Percentiles rank a stretch among this genome's conserved stretches.
Evolutionary conservation across 106 monocot genomes (phyloP).

Genomic region (Dendrobium chrysotoxum): DNA sequence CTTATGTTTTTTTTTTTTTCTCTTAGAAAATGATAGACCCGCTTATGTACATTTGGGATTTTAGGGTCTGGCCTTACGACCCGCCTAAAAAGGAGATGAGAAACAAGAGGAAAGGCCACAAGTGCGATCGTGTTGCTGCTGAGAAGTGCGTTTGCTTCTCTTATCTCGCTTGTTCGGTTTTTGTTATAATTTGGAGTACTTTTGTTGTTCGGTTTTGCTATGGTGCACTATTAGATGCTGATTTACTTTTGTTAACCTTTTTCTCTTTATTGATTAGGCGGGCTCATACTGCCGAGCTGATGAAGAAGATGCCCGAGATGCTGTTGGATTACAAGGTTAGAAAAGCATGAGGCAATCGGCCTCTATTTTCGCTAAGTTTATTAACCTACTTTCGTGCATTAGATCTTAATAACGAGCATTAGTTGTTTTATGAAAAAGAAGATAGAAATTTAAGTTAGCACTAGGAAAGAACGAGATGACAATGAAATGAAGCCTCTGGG

Average conservation of each 20-base stretch:
- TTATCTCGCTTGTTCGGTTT: not conserved
- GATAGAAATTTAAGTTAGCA: no score
- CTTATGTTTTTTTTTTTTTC: not conserved
- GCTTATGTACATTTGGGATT: not conserved
- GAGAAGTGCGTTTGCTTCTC: conserved; percentile 52
- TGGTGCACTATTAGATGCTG: not conserved
- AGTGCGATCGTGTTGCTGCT: conserved; percentile 81
- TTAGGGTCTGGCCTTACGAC: conserved; percentile 90
- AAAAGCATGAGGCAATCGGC: not conserved
- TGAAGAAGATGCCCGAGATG: conserved; percentile 99
- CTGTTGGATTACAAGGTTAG: conserved; percentile 89
- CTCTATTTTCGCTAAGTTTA: not conserved
- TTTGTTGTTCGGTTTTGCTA: not conserved
- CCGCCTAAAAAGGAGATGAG: conserved; percentile 83
- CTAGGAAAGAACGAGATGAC: no score
- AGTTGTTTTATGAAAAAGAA: not conserved
- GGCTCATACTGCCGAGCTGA: conserved; percentile 87
- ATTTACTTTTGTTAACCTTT: not conserved
- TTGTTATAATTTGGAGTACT: not conserved
- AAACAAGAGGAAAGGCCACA: conserved; percentile 89
- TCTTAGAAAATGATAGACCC: not conserved
- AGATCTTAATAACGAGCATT: not conserved
- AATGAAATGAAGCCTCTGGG: no score
- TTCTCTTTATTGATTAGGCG: conserved; percentile 28
- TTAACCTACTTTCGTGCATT: not conserved